Conservation (phyloP, 1,139 yeast genomes). For the Suhomyces bokatorum region DNA sequence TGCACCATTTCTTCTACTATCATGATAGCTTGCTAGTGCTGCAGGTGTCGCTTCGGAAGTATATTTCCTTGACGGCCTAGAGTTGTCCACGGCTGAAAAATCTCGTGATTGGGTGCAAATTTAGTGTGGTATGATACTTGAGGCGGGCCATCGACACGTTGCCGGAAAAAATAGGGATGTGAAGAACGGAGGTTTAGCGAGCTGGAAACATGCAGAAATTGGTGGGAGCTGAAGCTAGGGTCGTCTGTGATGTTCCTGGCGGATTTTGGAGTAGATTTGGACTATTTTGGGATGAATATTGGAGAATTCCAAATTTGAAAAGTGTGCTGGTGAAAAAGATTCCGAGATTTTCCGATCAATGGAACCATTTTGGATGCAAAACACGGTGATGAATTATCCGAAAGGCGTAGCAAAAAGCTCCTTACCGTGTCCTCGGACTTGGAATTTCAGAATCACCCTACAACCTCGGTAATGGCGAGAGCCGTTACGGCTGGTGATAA, state of each 20-base stretch:
- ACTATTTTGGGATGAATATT: no score
- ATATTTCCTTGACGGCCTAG: constrained; percentile 2
- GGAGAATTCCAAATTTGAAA: neutral
- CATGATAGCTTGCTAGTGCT: neutral
- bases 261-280: neutral
- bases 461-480: neutral
- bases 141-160: neutral
- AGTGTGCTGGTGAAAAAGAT: neutral
- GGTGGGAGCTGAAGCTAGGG: neutral
- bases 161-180: neutral
- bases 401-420: neutral
- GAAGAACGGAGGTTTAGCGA: neutral
- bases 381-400: constrained; percentile 2
- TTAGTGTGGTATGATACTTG: constrained; percentile 5
- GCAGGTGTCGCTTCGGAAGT: neutral
- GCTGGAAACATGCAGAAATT: neutral
- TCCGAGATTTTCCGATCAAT: constrained; percentile 2
- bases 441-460: neutral
- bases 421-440: neutral
- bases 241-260: no score
- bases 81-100: constrained; percentile 3
- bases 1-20: neutral
- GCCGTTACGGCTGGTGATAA: neutral
- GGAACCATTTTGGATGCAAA: neutral
- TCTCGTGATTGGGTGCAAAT: constrained; percentile 12